Conservation (phyloP, 2,329 filamentous ascomycete genomes). For the Thelonectria olida region DNA sequence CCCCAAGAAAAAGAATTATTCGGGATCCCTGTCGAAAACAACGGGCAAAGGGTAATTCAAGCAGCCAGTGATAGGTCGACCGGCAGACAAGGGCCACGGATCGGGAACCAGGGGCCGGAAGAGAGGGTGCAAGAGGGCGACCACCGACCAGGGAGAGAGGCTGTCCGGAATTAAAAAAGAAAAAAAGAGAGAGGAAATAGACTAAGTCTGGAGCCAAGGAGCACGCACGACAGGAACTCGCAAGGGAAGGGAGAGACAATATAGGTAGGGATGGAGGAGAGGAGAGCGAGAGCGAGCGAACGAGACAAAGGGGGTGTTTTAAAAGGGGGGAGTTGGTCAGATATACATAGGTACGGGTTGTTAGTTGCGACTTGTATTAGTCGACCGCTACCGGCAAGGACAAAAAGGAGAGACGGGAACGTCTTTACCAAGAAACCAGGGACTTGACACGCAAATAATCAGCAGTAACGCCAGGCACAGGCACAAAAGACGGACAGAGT, state of each 20-base stretch:
- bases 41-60: conserved; percentile 15
- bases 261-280: neutral
- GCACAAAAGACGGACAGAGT: neutral
- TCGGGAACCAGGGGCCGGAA: conserved; percentile 23
- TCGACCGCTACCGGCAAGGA: neutral
- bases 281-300: neutral
- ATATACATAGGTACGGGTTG: no score
- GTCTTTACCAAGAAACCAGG: neutral
- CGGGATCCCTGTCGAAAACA: conserved; percentile 34
- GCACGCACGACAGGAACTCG: no score
- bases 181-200: conserved; percentile 15
- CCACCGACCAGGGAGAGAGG: conserved; percentile 8
- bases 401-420: no score
- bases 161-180: conserved; percentile 4
- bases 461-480: neutral
- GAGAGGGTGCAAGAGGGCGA: conserved; percentile 11
- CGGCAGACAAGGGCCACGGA: conserved; percentile 27
- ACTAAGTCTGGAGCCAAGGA: no score
- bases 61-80: conserved; percentile 24
- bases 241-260: conserved; percentile 18
- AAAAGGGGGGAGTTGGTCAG: neutral
- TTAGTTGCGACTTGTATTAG: neutral
- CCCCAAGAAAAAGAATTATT: conserved; percentile 21
- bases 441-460: neutral
- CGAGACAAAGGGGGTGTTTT: neutral